Evolutionary conservation across 306 rosid genomes (phyloP).

Genomic region (Fragaria ananassa): DNA sequence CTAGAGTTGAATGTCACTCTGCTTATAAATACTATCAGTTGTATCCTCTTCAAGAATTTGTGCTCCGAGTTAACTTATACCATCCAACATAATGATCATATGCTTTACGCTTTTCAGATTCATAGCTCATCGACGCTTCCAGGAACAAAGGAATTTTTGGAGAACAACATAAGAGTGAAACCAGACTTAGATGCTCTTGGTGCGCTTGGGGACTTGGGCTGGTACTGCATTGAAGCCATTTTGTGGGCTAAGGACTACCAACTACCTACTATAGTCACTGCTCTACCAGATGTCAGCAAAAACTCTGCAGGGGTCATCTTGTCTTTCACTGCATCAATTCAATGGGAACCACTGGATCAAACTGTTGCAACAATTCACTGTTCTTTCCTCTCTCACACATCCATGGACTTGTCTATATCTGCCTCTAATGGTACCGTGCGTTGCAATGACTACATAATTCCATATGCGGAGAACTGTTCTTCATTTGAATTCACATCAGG

Average conservation of each 20-base stretch:
- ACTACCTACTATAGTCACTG: constrained; percentile 48
- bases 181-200: constrained; percentile 71
- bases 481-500: constrained; percentile 45
- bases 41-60: background rate
- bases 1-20: background rate
- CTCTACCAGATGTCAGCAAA: constrained; percentile 46
- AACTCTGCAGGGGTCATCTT: constrained; percentile 57
- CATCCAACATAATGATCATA: background rate
- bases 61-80: background rate
- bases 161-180: constrained; percentile 57
- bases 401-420: constrained; percentile 62
- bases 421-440: constrained; percentile 54
- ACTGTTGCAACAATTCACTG: constrained; percentile 58
- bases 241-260: constrained; percentile 68
- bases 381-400: constrained; percentile 58
- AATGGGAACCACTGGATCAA: constrained; percentile 44
- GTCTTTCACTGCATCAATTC: constrained; percentile 55
- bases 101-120: constrained; percentile 35
- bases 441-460: constrained; percentile 61
- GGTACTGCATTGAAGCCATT: constrained; percentile 77
- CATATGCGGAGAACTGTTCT: constrained; percentile 51
- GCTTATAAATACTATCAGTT: background rate
- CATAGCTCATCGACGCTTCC: constrained; percentile 59
- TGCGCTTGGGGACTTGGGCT: constrained; percentile 63
- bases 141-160: constrained; percentile 40